These are phyloP conservation scores for Trametes polyzona DNA, from an alignment of 1,284 basidiomycete species.

Conservation along the genomic window DNA sequence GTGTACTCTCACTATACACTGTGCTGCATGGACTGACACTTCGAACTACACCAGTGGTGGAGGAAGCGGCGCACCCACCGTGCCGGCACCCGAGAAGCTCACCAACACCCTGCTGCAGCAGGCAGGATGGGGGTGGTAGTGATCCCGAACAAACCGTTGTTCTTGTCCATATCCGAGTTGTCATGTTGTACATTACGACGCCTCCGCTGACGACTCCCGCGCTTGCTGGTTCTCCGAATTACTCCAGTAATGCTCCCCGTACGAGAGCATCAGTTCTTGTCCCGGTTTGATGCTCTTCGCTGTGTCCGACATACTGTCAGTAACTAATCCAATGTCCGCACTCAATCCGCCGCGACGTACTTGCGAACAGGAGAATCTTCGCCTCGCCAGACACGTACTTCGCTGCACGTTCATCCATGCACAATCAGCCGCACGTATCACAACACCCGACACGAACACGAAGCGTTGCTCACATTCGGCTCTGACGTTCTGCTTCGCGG, in stretches of 20 bases:
- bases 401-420: conserved; percentile 41
- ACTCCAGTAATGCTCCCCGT: conserved; percentile 48
- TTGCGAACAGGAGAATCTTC: conserved; percentile 58
- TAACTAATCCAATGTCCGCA: no score
- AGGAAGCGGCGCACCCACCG: conserved; percentile 4
- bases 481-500: conserved; percentile 43
- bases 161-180: not conserved
- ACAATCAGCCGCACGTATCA: no score
- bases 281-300: conserved; percentile 42
- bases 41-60: not conserved
- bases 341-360: conserved; percentile 42
- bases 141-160: not conserved
- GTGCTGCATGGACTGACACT: not conserved
- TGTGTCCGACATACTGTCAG: no score
- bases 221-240: not conserved
- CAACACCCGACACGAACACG: no score
- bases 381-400: conserved; percentile 59
- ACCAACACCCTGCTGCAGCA: conserved; percentile 35
- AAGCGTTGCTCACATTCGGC: conserved; percentile 43
- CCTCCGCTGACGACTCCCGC: not conserved
- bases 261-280: conserved; percentile 54
- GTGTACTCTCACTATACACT: conserved; percentile 5
- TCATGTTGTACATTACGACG: conserved; percentile 12
- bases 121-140: conserved; percentile 37
- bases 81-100: conserved; percentile 28